Conservation (phyloP, 495 filamentous ascomycete species). For the Lentithecium fluviatile region DNA sequence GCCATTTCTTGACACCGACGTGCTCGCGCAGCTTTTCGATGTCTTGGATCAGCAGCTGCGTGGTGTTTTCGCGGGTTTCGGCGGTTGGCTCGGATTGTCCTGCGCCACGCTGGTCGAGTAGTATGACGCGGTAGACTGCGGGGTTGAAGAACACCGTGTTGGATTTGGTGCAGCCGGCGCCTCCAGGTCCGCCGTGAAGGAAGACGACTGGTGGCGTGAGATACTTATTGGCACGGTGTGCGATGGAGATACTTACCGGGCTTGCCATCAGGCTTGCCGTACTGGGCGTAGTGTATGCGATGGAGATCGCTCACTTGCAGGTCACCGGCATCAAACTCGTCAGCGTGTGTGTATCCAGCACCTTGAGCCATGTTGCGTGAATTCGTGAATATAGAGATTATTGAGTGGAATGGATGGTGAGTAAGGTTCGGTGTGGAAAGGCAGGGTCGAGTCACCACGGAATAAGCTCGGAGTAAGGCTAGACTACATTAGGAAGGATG, state of each 20-base stretch:
- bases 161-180: slow-evolving; percentile 39
- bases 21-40: slow-evolving; percentile 48
- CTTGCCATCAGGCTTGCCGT: slow-evolving; percentile 43
- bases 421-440: too few species aligned
- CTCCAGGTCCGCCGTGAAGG: slow-evolving; percentile 50
- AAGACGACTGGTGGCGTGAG: slow-evolving; percentile 40
- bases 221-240: neutral
- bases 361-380: slow-evolving; percentile 10
- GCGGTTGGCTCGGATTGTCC: slow-evolving; percentile 46
- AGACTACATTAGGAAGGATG: too few species aligned
- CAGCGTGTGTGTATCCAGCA: slow-evolving; percentile 19
- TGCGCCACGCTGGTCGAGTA: slow-evolving; percentile 51
- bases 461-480: too few species aligned
- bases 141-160: slow-evolving; percentile 51
- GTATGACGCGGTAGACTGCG: slow-evolving; percentile 46
- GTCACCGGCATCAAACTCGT: slow-evolving; percentile 32
- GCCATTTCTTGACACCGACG: slow-evolving; percentile 48
- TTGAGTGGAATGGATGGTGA: neutral
- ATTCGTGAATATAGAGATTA: too few species aligned
- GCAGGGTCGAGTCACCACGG: too few species aligned
- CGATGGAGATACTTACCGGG: slow-evolving; percentile 10
- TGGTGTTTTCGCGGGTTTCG: slow-evolving; percentile 49
- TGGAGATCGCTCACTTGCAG: slow-evolving; percentile 46
- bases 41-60: slow-evolving; percentile 46
- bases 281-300: slow-evolving; percentile 48